Percentiles rank a stretch among this genome's conserved stretches.
Evolutionary conservation across 805 yeast species (phyloP).

Genomic region (Ogataea paraovalis): DNA sequence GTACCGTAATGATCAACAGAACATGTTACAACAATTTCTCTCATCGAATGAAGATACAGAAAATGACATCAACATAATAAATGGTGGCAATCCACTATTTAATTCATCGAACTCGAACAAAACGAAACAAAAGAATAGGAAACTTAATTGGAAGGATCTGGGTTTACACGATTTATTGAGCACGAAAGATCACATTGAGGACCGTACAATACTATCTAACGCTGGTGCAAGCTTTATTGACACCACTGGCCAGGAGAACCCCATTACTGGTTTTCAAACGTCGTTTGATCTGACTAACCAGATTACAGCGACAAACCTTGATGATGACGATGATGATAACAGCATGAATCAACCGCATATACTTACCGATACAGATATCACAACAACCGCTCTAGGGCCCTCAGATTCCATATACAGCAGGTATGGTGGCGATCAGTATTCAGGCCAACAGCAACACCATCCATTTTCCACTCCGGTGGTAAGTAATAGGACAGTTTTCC

Average conservation of each 20-base stretch:
- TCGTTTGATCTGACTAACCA: constrained; percentile 11
- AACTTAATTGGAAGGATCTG: constrained; percentile 31
- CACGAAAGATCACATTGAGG: constrained; percentile 16
- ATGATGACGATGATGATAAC: constrained; percentile 7
- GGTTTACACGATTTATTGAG: constrained; percentile 22
- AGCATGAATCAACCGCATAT: constrained; percentile 3
- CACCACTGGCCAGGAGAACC: background rate
- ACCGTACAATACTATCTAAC: constrained; percentile 22
- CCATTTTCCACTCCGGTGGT: constrained; percentile 20
- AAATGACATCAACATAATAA: constrained; percentile 20
- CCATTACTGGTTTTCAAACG: background rate
- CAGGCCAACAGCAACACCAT: constrained; percentile 2
- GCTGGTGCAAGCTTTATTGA: constrained; percentile 14
- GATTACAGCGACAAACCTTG: constrained; percentile 2
- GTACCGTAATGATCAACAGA: constrained; percentile 15
- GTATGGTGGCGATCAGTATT: background rate
- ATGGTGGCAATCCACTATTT: constrained; percentile 25
- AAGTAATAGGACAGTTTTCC: constrained; percentile 14
- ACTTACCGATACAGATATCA: constrained; percentile 5
- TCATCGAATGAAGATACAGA: constrained; percentile 27
- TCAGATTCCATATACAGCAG: background rate
- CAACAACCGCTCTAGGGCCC: background rate
- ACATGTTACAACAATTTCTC: constrained; percentile 27
- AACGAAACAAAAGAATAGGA: constrained; percentile 23
- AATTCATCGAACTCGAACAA: constrained; percentile 27